These are phyloP conservation scores for Thielaviopsis euricoi DNA, from an alignment of 2,329 filamentous ascomycete genomes.

Conservation along the genomic window DNA sequence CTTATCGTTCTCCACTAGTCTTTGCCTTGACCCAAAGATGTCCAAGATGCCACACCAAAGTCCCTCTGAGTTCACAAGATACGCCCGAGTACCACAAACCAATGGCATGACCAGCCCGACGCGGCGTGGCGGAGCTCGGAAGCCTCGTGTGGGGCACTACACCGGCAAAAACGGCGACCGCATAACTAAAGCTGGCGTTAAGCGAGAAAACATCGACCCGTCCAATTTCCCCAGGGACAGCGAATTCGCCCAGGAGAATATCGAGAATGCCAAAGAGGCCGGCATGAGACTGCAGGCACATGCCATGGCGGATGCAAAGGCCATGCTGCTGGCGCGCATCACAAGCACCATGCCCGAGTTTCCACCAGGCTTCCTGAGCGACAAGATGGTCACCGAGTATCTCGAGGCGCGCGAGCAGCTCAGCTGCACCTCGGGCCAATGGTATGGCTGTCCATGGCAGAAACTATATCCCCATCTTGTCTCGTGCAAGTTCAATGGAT, in stretches of 20 bases:
- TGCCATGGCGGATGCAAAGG: not conserved
- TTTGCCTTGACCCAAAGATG: too few relatives aligned
- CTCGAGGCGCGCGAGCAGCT: not conserved
- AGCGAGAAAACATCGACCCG: not conserved
- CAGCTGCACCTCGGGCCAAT: not conserved
- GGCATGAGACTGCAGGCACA: not conserved
- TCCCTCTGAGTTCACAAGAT: too few relatives aligned
- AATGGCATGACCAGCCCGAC: too few relatives aligned
- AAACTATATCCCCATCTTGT: not conserved
- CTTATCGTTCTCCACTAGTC: too few relatives aligned
- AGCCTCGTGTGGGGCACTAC: not conserved
- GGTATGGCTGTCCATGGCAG: slow-evolving; percentile 2
- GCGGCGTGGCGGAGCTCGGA: too few relatives aligned
- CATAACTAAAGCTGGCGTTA: not conserved
- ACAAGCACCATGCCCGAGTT: not conserved
- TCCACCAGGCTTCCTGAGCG: not conserved
- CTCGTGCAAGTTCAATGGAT: not conserved
- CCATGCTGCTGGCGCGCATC: not conserved
- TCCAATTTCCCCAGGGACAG: not conserved
- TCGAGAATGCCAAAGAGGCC: not conserved
- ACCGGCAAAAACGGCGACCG: not conserved
- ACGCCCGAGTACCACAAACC: too few relatives aligned
- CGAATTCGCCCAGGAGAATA: not conserved
- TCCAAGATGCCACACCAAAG: too few relatives aligned
- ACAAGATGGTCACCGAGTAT: not conserved